Base-by-base conservation (phyloP, 768 basidiomycete species). In the Tricholoma flavovirens region DNA sequence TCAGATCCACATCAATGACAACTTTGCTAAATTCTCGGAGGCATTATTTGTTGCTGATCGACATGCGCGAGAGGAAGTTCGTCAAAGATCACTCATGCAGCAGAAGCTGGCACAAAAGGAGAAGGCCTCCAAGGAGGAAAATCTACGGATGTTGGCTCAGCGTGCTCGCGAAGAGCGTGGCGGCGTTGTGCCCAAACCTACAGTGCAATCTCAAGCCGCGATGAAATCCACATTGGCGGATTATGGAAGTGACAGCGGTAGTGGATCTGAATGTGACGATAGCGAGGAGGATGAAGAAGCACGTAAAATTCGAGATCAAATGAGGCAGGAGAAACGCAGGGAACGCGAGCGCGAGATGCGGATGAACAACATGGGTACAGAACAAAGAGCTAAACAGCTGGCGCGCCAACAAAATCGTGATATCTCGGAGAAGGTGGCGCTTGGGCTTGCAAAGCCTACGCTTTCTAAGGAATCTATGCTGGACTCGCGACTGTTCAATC, bases 81-180 rank as follows among this genome's bases (percentile, higher is more conserved):
- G 94, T 22, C 94, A 98, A 68, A 88, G 97, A 53, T 77, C 95
- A 3, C 82, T 97, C 55, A 98, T 98, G 95, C 96, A 98, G 67
- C 97, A 98, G 70, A 93, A 96, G 67, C 79, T 99, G n/a, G 94
- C 92, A 10, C 89, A 97, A 71, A 99, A 99, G 75, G 93, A 98
- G 77, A 98, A 98, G 72, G 93, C 88, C 19, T 82, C 86, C 52
- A 98, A 98, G 66, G 97, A 99, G 72, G 97, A 99, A 72, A 92
- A 92, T 67, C 79, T 99, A 38, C 88, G 97, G 49, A 71, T 94
- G 64, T 78, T 99, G 40, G 97, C 97, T 11, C 95, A 98, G 67
- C 89, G 94, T 45, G 97, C 96, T 21, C 83, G 97, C 56, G 94
- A 98, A 63, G 96, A 98, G 63, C 91, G 97, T 46, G 82, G 81